These are phyloP conservation scores for Melastoma malabathricum DNA, from an alignment of 345 rosid species.

Conservation along the genomic window DNA sequence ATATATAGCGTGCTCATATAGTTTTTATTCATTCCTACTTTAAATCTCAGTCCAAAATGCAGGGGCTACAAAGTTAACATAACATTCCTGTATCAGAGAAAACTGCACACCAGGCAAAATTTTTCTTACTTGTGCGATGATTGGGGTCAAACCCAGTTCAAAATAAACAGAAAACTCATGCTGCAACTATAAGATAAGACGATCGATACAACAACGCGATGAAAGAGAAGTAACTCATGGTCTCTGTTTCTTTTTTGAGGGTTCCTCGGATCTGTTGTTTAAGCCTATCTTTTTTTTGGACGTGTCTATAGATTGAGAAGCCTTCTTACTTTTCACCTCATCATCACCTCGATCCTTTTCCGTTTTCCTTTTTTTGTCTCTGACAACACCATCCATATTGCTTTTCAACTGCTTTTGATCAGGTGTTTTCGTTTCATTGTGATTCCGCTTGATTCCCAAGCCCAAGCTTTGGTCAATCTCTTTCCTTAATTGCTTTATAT, in stretches of 20 bases:
- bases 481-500: conserved; percentile 36
- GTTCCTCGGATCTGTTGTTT: conserved; percentile 11
- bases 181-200: too few relatives aligned
- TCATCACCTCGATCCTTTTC: conserved; percentile 15
- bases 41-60: too few relatives aligned
- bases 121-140: too few relatives aligned
- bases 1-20: too few relatives aligned
- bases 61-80: too few relatives aligned
- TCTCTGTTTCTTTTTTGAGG: conserved; percentile 24
- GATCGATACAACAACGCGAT: too few relatives aligned
- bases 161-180: too few relatives aligned
- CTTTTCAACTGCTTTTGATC: conserved; percentile 4
- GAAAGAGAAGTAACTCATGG: conserved; percentile 6
- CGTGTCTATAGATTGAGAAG: conserved; percentile 31
- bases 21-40: too few relatives aligned
- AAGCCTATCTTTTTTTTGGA: conserved; percentile 28
- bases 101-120: too few relatives aligned
- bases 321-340: conserved; percentile 17
- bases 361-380: conserved; percentile 4
- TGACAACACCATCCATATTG: background rate
- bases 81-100: too few relatives aligned
- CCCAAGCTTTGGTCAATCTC: conserved; percentile 31
- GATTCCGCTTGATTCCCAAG: conserved; percentile 21
- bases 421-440: conserved; percentile 8
- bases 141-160: too few relatives aligned